Percentiles rank a stretch among this genome's conserved stretches.
Evolutionary conservation across 441 rosid species (phyloP).

Genomic region (Monsonia emarginata): DNA sequence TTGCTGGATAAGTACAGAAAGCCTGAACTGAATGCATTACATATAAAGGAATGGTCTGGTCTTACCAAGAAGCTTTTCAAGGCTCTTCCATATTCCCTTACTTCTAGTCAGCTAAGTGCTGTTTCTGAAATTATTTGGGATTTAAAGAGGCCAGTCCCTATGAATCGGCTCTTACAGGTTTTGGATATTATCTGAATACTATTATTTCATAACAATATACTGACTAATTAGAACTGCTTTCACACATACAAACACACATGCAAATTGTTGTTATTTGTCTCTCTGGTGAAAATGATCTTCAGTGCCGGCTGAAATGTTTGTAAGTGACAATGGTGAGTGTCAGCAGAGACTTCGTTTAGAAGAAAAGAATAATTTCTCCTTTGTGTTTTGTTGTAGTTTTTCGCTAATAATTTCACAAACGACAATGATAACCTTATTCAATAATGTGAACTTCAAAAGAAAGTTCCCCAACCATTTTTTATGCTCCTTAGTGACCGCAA

Average conservation of each 20-base stretch:
- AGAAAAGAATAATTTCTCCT: too few species aligned
- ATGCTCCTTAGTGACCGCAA: too few species aligned
- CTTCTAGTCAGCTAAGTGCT: constrained; percentile 82
- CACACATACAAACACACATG: not conserved
- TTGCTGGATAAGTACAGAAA: constrained; percentile 68
- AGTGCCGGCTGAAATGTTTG: too few species aligned
- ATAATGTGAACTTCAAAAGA: too few species aligned
- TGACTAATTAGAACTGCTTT: not conserved
- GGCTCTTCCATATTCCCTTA: constrained; percentile 81
- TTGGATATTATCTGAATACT: constrained; percentile 12
- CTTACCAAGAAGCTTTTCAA: constrained; percentile 60
- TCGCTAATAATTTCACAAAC: too few species aligned
- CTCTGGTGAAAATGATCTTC: not conserved
- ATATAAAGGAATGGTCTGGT: constrained; percentile 63
- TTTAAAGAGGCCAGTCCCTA: constrained; percentile 77
- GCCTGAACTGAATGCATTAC: constrained; percentile 49
- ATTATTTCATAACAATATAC: constrained; percentile 5
- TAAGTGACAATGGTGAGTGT: too few species aligned
- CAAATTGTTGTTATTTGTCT: not conserved
- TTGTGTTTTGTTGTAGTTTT: too few species aligned
- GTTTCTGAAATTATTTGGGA: constrained; percentile 90
- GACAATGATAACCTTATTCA: too few species aligned
- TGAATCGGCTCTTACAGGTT: constrained; percentile 96
- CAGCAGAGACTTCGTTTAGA: too few species aligned
- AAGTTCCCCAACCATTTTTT: too few species aligned